A percentile compares a stretch with the other conserved stretches of the same genome.
Evolutionary conservation across 176 grass and related monocot genomes (phyloP).

Genomic region (Tuctoria greenei): DNA sequence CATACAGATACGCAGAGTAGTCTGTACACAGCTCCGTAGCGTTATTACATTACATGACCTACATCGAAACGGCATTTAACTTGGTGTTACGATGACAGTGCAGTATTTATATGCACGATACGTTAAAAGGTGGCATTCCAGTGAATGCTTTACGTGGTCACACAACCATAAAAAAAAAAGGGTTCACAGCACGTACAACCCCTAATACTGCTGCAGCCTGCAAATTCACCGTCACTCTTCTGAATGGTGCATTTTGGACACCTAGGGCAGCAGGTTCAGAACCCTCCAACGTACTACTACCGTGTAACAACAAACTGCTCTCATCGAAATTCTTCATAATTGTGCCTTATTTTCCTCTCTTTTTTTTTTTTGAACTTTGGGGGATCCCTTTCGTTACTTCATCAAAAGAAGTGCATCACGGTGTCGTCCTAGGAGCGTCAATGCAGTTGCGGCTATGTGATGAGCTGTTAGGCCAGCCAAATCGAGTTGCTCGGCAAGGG

Average conservation of each 20-base stretch:
- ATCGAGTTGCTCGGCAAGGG: slow-evolving; percentile 56
- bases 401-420: slow-evolving; percentile 66
- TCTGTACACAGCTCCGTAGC: not conserved
- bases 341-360: not conserved
- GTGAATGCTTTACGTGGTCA: not conserved
- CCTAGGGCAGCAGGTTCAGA: not conserved
- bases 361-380: not conserved
- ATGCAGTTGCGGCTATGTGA: slow-evolving; percentile 67
- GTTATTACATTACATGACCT: not conserved
- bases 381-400: slow-evolving; percentile 21
- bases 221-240: not conserved
- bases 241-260: not conserved
- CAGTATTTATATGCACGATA: not conserved
- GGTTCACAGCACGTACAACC: not conserved
- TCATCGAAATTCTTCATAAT: not conserved
- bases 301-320: not conserved
- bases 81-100: not conserved
- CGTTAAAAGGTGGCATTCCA: not conserved
- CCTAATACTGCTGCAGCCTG: not conserved
- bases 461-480: slow-evolving; percentile 65
- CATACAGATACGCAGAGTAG: not conserved
- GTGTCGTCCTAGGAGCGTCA: slow-evolving; percentile 66
- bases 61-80: not conserved
- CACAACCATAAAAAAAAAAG: slow-evolving; percentile 4
- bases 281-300: not conserved